Percentiles rank a stretch among this genome's conserved stretches.
phyloP scores from a whole-genome alignment of 225 moss, liverwort and hornwort genomes.

The Antitrichia curtipendula region DNA sequence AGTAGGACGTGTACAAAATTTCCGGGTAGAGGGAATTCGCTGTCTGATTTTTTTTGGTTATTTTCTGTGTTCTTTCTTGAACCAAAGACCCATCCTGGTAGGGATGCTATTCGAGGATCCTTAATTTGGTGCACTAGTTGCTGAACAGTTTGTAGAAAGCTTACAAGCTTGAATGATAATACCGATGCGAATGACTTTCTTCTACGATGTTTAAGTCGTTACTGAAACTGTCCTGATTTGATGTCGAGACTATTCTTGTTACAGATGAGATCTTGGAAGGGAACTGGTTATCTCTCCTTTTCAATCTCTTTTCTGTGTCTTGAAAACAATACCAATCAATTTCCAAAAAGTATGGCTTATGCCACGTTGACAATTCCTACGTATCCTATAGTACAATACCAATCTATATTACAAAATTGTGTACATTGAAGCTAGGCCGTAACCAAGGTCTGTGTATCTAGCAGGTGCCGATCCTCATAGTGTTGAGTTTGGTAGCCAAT shows the following conservation, averaged over 20 bases:
- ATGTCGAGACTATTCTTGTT: neutral
- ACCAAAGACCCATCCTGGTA: neutral
- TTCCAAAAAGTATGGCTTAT: neutral
- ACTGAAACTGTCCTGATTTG: neutral
- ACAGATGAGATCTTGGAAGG: neutral
- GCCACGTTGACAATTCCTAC: neutral
- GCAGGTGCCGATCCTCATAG: neutral
- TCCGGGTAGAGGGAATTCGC: neutral
- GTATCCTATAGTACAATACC: neutral
- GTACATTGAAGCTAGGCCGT: neutral
- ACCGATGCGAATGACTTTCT: neutral
- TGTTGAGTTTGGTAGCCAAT: neutral
- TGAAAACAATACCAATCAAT: neutral
- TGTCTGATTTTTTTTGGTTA: neutral
- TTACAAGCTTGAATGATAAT: neutral
- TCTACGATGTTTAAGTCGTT: neutral
- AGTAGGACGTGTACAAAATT: neutral
- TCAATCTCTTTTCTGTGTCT: neutral
- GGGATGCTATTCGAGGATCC: neutral
- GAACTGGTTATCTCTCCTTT: neutral
- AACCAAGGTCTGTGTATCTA: neutral
- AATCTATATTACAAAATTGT: slow-evolving; percentile 11
- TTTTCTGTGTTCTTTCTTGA: neutral
- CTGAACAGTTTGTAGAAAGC: neutral
- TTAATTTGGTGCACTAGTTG: neutral